Percentiles rank a stretch among this genome's conserved stretches.
These are phyloP conservation scores for Rhodotorula graminis DNA, from an alignment of 768 basidiomycete species.

Conservation along the genomic window DNA sequence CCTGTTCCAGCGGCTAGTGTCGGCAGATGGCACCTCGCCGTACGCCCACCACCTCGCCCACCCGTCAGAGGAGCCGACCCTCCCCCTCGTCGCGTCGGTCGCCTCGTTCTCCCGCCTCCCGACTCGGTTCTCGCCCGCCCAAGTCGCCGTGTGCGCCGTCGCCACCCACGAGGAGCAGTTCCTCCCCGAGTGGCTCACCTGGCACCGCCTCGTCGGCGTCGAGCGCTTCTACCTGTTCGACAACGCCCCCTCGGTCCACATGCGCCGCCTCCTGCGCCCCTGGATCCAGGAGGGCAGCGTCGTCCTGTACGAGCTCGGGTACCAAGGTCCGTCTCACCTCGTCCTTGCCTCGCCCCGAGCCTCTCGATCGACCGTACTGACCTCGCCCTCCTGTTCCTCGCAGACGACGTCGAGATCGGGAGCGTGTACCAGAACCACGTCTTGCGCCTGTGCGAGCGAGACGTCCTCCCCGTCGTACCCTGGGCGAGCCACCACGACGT, in stretches of 20 bases:
- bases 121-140: neutral
- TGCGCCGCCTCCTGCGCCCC: constrained; percentile 27
- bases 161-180: constrained; percentile 31
- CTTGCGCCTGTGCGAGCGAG: constrained; percentile 26
- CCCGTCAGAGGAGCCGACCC: constrained; percentile 1
- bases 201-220: constrained; percentile 33
- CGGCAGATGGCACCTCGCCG: neutral
- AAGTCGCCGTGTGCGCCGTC: constrained; percentile 33
- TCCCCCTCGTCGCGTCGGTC: constrained; percentile 25
- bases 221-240: constrained; percentile 34
- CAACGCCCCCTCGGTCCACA: constrained; percentile 12
- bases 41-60: neutral
- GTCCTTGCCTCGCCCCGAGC: too few relatives aligned
- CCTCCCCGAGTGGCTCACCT: constrained; percentile 37
- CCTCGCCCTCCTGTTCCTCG: too few relatives aligned
- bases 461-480: constrained; percentile 9
- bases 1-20: neutral
- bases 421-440: constrained; percentile 26
- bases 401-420: constrained; percentile 19
- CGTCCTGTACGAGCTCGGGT: constrained; percentile 29
- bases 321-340: constrained; percentile 8
- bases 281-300: constrained; percentile 34
- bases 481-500: constrained; percentile 38
- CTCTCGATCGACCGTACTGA: neutral
- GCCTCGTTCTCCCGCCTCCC: constrained; percentile 12